Percentiles rank a stretch among this genome's conserved stretches.
Conservation (phyloP, 148 eudicot species). For the Camellia lanceoleosa region DNA sequence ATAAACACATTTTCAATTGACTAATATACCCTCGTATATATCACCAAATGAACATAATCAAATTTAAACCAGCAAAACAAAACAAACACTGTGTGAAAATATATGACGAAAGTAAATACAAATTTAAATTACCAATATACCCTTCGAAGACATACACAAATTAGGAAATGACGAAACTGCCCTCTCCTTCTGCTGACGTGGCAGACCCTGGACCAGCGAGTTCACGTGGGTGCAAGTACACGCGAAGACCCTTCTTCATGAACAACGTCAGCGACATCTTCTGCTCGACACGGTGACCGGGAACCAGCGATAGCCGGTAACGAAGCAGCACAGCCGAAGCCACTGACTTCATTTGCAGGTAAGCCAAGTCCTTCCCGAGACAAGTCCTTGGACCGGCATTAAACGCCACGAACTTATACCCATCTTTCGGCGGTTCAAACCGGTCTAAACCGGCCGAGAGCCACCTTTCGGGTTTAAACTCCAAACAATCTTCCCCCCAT, state of each 20-base stretch:
- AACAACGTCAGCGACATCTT: constrained; percentile 83
- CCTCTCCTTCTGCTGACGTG: constrained; percentile 20
- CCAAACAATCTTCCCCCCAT: constrained; percentile 92
- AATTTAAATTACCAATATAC: constrained; percentile 8
- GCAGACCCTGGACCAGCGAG: constrained; percentile 24
- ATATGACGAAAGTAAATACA: not conserved
- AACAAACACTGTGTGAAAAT: not conserved
- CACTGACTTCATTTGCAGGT: constrained; percentile 82
- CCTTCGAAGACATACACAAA: not conserved
- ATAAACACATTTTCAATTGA: not conserved
- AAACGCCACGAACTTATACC: constrained; percentile 76
- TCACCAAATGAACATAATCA: not conserved
- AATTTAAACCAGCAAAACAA: constrained; percentile 2
- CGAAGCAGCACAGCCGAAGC: constrained; percentile 74
- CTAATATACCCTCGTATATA: not conserved
- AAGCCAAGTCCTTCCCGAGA: constrained; percentile 81
- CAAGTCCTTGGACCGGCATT: constrained; percentile 91
- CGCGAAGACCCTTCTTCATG: constrained; percentile 76
- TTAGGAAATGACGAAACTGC: not conserved
- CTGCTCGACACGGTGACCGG: constrained; percentile 81
- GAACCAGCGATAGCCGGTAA: constrained; percentile 52
- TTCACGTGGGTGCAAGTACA: constrained; percentile 56
- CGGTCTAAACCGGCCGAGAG: constrained; percentile 35
- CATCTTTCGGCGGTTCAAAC: constrained; percentile 67
- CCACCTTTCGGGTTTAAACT: constrained; percentile 92